Evolutionary conservation across 371 early-diverging fungal genomes (phyloP).

Genomic region (Mortierella sp.): DNA sequence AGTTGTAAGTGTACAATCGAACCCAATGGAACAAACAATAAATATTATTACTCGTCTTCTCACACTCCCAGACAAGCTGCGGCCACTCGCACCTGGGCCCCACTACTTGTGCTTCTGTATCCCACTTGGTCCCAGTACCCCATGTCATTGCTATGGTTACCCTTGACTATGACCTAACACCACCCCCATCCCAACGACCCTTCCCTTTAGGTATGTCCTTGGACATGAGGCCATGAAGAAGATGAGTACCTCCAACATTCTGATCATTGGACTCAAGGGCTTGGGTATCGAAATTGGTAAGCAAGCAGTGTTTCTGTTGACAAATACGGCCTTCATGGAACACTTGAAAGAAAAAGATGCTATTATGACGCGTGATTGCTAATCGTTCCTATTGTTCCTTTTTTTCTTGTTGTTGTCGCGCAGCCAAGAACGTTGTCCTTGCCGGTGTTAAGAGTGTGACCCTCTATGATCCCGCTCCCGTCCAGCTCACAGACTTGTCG

Average conservation of each 20-base stretch:
- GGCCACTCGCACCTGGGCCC: neutral
- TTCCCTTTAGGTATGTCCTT: constrained; percentile 90
- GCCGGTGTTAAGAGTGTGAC: constrained; percentile 99
- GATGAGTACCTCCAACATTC: constrained; percentile 97
- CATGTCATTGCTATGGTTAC: neutral
- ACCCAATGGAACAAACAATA: constrained; percentile 34
- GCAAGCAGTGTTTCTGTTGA: constrained; percentile 5
- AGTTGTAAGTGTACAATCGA: constrained; percentile 82
- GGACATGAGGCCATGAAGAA: constrained; percentile 99
- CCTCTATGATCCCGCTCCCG: constrained; percentile 89
- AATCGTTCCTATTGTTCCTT: neutral
- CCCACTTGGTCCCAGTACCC: neutral
- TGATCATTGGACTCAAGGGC: constrained; percentile 97
- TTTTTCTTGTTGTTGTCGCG: neutral
- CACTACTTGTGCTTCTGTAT: too few species aligned
- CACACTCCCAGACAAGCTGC: constrained; percentile 18
- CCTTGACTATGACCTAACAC: neutral
- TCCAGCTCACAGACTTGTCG: constrained; percentile 89
- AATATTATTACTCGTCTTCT: neutral
- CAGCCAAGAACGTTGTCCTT: constrained; percentile 98
- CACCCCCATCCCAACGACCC: neutral
- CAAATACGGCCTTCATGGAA: neutral
- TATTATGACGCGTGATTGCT: neutral
- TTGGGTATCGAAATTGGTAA: constrained; percentile 98
- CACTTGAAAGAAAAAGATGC: neutral